A percentile compares a stretch with the other conserved stretches of the same genome.
phyloP scores from a whole-genome alignment of 2,329 filamentous ascomycete species.

The Magnaporthales sp. region DNA sequence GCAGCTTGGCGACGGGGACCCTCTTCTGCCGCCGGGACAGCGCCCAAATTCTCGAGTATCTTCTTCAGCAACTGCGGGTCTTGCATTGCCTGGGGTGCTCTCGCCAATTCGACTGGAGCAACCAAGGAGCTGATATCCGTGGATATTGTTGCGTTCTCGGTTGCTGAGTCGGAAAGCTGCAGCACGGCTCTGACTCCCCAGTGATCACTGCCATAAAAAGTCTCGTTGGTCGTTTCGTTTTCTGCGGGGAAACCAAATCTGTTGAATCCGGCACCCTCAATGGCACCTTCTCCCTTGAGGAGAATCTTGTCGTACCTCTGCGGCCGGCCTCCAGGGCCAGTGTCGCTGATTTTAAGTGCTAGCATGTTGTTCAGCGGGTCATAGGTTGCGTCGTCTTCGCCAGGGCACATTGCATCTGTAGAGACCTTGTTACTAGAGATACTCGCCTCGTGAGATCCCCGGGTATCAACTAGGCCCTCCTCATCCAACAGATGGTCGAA shows the following conservation, averaged over 20 bases:
- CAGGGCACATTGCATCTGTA: slow-evolving; percentile 34
- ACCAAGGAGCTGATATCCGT: slow-evolving; percentile 16
- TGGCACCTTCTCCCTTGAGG: slow-evolving; percentile 30
- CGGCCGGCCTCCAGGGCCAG: slow-evolving; percentile 41
- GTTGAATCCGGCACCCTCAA: slow-evolving; percentile 40
- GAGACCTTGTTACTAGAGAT: background rate
- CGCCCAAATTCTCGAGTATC: slow-evolving; percentile 25
- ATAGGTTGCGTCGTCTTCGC: slow-evolving; percentile 58
- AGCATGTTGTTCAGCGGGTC: slow-evolving; percentile 48
- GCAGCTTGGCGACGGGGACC: slow-evolving; percentile 9
- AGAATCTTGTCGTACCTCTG: slow-evolving; percentile 60
- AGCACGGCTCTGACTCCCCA: slow-evolving; percentile 45
- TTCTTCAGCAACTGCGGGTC: slow-evolving; percentile 25
- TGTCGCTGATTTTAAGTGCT: slow-evolving; percentile 39
- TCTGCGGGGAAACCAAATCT: slow-evolving; percentile 41
- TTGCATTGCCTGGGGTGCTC: slow-evolving; percentile 21
- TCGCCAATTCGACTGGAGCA: slow-evolving; percentile 24
- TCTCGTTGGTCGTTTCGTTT: slow-evolving; percentile 8
- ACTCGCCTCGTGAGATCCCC: slow-evolving; percentile 24
- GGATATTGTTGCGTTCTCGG: slow-evolving; percentile 6
- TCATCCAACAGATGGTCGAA: slow-evolving; percentile 38
- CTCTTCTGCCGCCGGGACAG: slow-evolving; percentile 40
- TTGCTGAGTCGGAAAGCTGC: slow-evolving; percentile 10
- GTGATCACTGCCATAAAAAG: slow-evolving; percentile 42
- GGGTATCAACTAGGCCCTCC: slow-evolving; percentile 38